These are phyloP conservation scores for Oryza meridionalis DNA, from an alignment of 176 grass and related monocot genomes.

Conservation along the genomic window DNA sequence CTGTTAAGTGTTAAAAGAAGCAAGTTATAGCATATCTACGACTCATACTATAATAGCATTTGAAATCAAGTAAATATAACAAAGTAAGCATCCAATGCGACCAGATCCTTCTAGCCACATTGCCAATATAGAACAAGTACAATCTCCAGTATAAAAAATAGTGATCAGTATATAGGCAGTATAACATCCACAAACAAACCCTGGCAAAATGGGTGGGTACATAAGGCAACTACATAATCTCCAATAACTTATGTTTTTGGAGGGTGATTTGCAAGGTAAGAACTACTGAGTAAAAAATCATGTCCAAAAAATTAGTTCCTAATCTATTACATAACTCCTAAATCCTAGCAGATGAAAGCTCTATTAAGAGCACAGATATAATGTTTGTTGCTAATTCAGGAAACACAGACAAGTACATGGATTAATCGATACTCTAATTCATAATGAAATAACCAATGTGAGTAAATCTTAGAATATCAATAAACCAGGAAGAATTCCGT, in stretches of 20 bases:
- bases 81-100: background rate
- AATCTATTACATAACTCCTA: conserved; percentile 29
- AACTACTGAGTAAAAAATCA: background rate
- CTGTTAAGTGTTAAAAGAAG: conserved; percentile 51
- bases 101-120: background rate
- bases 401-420: conserved; percentile 10
- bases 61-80: conserved; percentile 16
- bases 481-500: conserved; percentile 18
- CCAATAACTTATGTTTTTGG: conserved; percentile 18
- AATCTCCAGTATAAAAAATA: background rate
- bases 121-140: conserved; percentile 5
- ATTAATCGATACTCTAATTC: conserved; percentile 20
- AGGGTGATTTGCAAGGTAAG: background rate
- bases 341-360: conserved; percentile 6
- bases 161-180: background rate
- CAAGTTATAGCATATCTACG: conserved; percentile 35
- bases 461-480: conserved; percentile 11
- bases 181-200: conserved; percentile 11
- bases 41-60: conserved; percentile 30
- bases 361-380: conserved; percentile 19
- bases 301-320: background rate
- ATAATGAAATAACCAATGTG: conserved; percentile 15
- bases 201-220: conserved; percentile 2
- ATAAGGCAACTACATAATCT: background rate
- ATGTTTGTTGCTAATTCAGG: background rate